Conservation (phyloP, 2,329 filamentous ascomycete genomes). For the Pseudogymnoascus sp. region DNA sequence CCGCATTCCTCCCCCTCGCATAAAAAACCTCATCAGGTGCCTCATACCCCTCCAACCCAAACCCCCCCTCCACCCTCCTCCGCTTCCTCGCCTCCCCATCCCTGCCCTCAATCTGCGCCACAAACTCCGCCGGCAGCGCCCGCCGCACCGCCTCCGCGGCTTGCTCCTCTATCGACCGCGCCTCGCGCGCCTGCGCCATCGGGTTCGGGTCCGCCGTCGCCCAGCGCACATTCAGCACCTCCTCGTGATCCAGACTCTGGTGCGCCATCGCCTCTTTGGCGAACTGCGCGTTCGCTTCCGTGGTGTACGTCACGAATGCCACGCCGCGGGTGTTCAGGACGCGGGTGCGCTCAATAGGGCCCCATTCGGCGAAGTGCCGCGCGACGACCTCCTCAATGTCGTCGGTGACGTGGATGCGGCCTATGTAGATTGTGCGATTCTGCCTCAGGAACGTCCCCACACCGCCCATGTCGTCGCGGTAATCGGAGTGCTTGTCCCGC, state of each 20-base stretch:
- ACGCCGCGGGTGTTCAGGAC: slow-evolving; percentile 86
- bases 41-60: slow-evolving; percentile 85
- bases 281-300: slow-evolving; percentile 84
- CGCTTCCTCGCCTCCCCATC: slow-evolving; percentile 82
- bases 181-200: slow-evolving; percentile 87
- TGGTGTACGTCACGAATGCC: slow-evolving; percentile 89
- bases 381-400: slow-evolving; percentile 96
- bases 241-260: slow-evolving; percentile 82
- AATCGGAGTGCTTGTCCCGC: slow-evolving; percentile 85
- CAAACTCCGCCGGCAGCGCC: slow-evolving; percentile 81
- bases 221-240: slow-evolving; percentile 94
- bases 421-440: slow-evolving; percentile 89
- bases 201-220: slow-evolving; percentile 95
- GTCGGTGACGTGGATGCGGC: slow-evolving; percentile 88
- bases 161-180: slow-evolving; percentile 83
- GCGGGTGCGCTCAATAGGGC: slow-evolving; percentile 75
- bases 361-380: slow-evolving; percentile 95
- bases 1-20: slow-evolving; percentile 65
- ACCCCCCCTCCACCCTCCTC: slow-evolving; percentile 81
- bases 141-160: slow-evolving; percentile 87
- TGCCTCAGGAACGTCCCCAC: slow-evolving; percentile 90
- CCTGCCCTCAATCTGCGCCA: slow-evolving; percentile 88
- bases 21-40: slow-evolving; percentile 93
- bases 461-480: slow-evolving; percentile 95
- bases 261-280: slow-evolving; percentile 95